Base-by-base conservation (phyloP, 345 rosid species). In the Geranium rotundifolium region DNA sequence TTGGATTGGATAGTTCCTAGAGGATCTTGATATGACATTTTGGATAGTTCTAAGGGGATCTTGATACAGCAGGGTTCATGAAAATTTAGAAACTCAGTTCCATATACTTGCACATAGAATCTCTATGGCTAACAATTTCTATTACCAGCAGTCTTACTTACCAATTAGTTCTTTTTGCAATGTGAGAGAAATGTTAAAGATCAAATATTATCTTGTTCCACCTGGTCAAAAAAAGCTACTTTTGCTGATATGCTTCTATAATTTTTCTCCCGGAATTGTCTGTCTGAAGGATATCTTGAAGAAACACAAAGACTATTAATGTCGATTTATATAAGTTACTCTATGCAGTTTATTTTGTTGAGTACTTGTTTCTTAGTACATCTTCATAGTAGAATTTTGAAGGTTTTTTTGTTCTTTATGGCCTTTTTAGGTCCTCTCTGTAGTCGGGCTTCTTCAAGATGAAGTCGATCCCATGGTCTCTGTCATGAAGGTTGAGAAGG, bases 391-490 rank as follows among this genome's bases (percentile, higher is more conserved):
- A 12, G 9, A 41, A 41, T 6, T 41, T 41, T 3, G 9, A 41
- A 5, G 9, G 9, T 41, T 41, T 41, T 41, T 13, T 1, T 41
- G 50, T 41, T 41, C 50, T 41, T 41, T 41, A 6, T 41, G 50
- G 50, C 14, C 14, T 12, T 5, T 19, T 30, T 74, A 93, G 99
- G 92, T 88, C 52, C 83, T 93, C 1, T 90, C 96, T 41, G 99
- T 93, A 41, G 99, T 90, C 79, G 99, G 97, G 56, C 85, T 90
- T 71, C 85, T 93, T 13, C 97, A 90, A 76, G 97, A 93, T 78
- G 97, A 93, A 52, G 99, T 93, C 58, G 99, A 93, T 78, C 97
- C 97, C 46, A 90, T 93, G 99, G 97, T 93, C 67, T 90, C 97
- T 17, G 99, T 93, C 49, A 93, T 93, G 99, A 93, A 93, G 78